Conservation (phyloP, 345 rosid genomes). For the Angophora floribunda region DNA sequence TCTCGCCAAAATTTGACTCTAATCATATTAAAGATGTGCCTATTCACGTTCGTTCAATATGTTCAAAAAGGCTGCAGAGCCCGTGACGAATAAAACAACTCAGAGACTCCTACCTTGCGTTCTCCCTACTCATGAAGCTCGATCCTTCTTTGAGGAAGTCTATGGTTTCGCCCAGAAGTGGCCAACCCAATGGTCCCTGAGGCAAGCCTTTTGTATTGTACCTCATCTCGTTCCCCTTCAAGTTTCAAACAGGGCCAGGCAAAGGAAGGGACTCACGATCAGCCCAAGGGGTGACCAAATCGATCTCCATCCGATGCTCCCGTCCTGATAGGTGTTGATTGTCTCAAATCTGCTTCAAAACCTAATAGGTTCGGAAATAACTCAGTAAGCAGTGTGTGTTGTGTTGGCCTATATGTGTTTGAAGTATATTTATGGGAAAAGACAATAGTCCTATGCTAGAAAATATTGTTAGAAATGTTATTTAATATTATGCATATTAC, state of each 20-base stretch:
- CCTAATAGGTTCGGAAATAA: background rate
- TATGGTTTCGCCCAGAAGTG: slow-evolving; percentile 82
- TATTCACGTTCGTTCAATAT: background rate
- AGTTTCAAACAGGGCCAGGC: slow-evolving; percentile 20
- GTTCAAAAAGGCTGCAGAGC: background rate
- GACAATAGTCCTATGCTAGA: background rate
- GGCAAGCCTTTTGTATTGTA: slow-evolving; percentile 45
- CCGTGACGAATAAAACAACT: background rate
- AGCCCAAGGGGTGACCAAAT: background rate
- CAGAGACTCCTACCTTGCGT: slow-evolving; percentile 37
- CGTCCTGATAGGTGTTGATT: background rate
- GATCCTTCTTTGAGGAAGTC: slow-evolving; percentile 89
- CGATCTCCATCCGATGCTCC: background rate
- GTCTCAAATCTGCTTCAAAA: background rate
- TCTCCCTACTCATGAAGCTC: slow-evolving; percentile 71
- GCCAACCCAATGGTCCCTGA: slow-evolving; percentile 84
- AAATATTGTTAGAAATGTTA: background rate
- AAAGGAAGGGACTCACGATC: background rate
- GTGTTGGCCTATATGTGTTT: background rate
- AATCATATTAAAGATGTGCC: background rate
- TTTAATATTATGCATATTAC: background rate
- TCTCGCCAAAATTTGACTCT: background rate
- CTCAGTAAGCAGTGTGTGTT: background rate
- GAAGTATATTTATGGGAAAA: background rate
- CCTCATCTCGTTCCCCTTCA: slow-evolving; percentile 68